Evolutionary conservation across 352 stramenopile species (phyloP), one percentile per base, ranked within the genome.

Genomic region (Elongisporangium undulatum): DNA sequence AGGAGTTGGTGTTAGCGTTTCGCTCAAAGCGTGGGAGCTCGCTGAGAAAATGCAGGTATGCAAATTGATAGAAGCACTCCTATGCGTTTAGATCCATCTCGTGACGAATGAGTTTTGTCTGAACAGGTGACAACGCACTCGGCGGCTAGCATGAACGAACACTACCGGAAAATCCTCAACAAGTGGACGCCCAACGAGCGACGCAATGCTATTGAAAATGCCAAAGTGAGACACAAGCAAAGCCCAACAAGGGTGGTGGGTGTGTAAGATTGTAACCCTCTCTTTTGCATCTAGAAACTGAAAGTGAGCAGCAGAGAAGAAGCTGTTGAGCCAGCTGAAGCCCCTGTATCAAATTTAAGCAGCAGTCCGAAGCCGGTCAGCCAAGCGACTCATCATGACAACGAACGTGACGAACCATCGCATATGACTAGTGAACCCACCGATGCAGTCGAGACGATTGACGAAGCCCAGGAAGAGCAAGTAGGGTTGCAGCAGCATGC

Each of bases 91-190:
- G 16, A 58, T 38, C 49, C 1, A 29, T 64, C 7, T 34, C 17
- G 13, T 56, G 49, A 38, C 15, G 38, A 39, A 23, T 8, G 17
- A 21, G 29, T 55, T 57, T 48, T 50, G 41, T 24, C 16, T 29
- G 7, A 2, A 0, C 41, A 73, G 50, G 61, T 89, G n/a, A 79
- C 71, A 9, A 12, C 39, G 0, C 81, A 81, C 45, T 67, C 72
- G 1, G 55, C 56, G 0, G 54, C 64, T 17, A 89, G 81, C 26
- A 87, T 90, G 81, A 68, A 77, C 53, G 67, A 87, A 38, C 79
- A 68, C 45, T 88, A 77, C 53, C 61, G 71, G 19, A 86, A 83
- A 56, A 48, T 76, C 3, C 50, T 89, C 49, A 53, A 64, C 53
- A 56, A 39, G 53, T 73, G 77, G 53, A 87, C 74, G 1, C 56